Evolutionary conservation across 148 eudicot genomes (phyloP).

Genomic region (Cornus kousa): DNA sequence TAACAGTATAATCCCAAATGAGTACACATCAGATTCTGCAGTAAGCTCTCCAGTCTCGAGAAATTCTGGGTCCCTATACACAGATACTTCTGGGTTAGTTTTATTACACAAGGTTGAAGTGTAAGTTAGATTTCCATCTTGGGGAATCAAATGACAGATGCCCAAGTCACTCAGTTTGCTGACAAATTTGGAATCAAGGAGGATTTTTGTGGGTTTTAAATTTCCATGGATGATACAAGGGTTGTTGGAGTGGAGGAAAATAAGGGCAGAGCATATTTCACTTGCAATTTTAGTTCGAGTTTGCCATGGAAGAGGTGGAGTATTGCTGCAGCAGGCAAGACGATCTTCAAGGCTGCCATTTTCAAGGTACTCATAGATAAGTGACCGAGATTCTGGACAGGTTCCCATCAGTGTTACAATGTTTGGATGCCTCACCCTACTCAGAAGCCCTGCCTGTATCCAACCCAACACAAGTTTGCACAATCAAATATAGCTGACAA

Average conservation of each 20-base stretch:
- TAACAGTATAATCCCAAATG: constrained; percentile 75
- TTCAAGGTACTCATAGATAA: constrained; percentile 71
- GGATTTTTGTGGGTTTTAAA: constrained; percentile 63
- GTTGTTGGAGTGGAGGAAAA: constrained; percentile 64
- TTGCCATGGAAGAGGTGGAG: constrained; percentile 62
- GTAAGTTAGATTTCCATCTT: constrained; percentile 14
- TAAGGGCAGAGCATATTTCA: constrained; percentile 70
- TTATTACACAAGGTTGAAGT: constrained; percentile 1
- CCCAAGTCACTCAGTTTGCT: constrained; percentile 65
- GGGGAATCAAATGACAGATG: constrained; percentile 34
- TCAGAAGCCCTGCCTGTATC: constrained; percentile 61
- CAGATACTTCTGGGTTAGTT: constrained; percentile 30
- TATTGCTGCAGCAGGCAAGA: constrained; percentile 36
- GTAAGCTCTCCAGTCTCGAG: constrained; percentile 52
- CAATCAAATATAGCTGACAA: background rate
- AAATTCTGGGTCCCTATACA: constrained; percentile 69
- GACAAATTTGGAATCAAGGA: constrained; percentile 64
- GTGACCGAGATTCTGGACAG: constrained; percentile 71
- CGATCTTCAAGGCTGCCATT: constrained; percentile 81
- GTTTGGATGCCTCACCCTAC: constrained; percentile 83
- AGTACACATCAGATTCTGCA: constrained; percentile 64
- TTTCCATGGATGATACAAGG: constrained; percentile 71
- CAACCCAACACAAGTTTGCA: background rate
- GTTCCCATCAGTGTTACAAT: constrained; percentile 65
- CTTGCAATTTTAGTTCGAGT: constrained; percentile 60